Percentiles rank a stretch among this genome's conserved stretches.
These are phyloP conservation scores for Penicillium verhagenii DNA, from an alignment of 495 filamentous ascomycete genomes.

Conservation along the genomic window DNA sequence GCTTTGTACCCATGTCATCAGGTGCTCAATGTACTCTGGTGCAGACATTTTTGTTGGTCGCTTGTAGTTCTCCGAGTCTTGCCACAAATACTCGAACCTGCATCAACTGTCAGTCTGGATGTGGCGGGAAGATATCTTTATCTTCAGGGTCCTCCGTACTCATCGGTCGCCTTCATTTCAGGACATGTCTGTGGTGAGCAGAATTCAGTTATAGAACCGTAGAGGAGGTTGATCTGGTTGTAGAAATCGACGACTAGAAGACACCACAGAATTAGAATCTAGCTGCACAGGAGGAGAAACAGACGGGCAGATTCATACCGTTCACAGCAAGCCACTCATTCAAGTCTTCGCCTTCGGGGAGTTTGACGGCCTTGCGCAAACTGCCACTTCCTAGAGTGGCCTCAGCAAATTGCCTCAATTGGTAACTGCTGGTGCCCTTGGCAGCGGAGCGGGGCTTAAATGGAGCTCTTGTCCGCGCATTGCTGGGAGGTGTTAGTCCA, in stretches of 20 bases:
- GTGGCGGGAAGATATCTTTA: background rate
- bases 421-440: constrained; percentile 91
- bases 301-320: constrained; percentile 50
- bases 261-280: constrained; percentile 5
- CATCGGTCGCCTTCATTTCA: constrained; percentile 99
- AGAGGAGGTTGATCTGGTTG: constrained; percentile 98
- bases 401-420: constrained; percentile 95
- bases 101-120: constrained; percentile 1
- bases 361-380: constrained; percentile 90
- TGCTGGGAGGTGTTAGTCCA: constrained; percentile 61
- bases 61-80: constrained; percentile 90
- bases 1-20: constrained; percentile 94
- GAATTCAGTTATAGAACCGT: constrained; percentile 98
- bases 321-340: constrained; percentile 99
- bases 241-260: constrained; percentile 94
- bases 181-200: constrained; percentile 95
- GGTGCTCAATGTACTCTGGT: constrained; percentile 93
- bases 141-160: constrained; percentile 52
- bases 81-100: constrained; percentile 98
- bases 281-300: background rate
- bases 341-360: constrained; percentile 94
- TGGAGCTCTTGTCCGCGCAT: constrained; percentile 82
- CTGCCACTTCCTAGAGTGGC: constrained; percentile 94
- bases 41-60: constrained; percentile 97
- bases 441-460: constrained; percentile 87